Evolutionary conservation across 805 yeast species (phyloP).

Genomic region (Lipomyces anomalus): DNA sequence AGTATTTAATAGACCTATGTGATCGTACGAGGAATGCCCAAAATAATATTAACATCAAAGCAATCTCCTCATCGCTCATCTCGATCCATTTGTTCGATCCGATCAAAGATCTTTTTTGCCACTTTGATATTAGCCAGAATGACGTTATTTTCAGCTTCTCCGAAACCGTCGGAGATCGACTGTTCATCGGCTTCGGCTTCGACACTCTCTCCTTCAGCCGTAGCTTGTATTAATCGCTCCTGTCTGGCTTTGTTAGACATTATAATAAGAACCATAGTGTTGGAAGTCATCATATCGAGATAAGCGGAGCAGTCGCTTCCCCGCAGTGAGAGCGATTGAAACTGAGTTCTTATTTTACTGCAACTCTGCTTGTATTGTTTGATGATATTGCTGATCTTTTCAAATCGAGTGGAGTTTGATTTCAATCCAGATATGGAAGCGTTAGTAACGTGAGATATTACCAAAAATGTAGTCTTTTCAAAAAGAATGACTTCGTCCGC

Average conservation of each 20-base stretch:
- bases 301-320: conserved; percentile 41
- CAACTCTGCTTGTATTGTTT: conserved; percentile 92
- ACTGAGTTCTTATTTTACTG: conserved; percentile 77
- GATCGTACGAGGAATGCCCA: too few species aligned
- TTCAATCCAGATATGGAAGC: conserved; percentile 11
- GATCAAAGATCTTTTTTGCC: conserved; percentile 37
- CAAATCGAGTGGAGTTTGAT: conserved; percentile 88
- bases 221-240: background rate
- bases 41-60: too few species aligned
- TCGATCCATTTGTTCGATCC: conserved; percentile 30
- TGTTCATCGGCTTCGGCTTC: conserved; percentile 24
- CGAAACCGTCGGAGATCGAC: conserved; percentile 5
- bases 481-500: conserved; percentile 88
- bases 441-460: conserved; percentile 48
- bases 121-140: conserved; percentile 37
- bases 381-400: conserved; percentile 87
- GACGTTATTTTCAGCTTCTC: conserved; percentile 30
- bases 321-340: conserved; percentile 66
- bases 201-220: background rate
- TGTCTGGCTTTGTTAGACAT: conserved; percentile 29
- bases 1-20: too few species aligned
- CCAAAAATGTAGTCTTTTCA: conserved; percentile 88
- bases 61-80: conserved; percentile 4
- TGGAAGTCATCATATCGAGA: conserved; percentile 39
- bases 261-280: conserved; percentile 42